phyloP scores from a whole-genome alignment of 2,329 filamentous ascomycete species.

The Trichocomaceae sp. region DNA sequence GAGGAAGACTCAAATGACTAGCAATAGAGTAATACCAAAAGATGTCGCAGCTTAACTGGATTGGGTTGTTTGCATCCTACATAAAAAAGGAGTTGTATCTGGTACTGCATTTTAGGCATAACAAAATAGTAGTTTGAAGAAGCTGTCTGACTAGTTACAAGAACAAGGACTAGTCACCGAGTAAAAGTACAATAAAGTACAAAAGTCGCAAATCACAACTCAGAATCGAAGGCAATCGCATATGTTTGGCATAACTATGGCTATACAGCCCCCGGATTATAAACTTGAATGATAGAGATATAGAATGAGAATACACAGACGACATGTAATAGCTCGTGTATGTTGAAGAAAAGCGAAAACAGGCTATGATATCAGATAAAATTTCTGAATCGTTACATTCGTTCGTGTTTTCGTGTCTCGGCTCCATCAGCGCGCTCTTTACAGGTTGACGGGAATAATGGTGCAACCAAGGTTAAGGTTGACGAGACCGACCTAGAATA shows the following conservation, averaged over 20 bases:
- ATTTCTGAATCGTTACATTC: constrained; percentile 8
- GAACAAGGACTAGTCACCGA: constrained; percentile 6
- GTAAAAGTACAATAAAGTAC: constrained; percentile 2
- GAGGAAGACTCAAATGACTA: no score
- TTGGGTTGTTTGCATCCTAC: no score
- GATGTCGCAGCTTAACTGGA: no score
- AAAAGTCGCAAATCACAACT: background rate
- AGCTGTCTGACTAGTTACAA: constrained; percentile 11
- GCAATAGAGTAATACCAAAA: no score
- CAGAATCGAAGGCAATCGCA: background rate
- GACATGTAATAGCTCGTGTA: background rate
- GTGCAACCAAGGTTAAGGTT: constrained; percentile 15
- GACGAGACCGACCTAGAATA: constrained; percentile 8
- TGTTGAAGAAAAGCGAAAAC: background rate
- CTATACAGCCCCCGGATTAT: constrained; percentile 10
- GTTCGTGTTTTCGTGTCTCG: background rate
- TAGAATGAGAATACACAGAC: constrained; percentile 1
- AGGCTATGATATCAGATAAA: background rate
- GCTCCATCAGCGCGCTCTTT: background rate
- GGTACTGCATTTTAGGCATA: no score
- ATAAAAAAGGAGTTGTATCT: no score
- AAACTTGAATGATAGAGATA: constrained; percentile 1
- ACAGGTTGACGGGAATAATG: constrained; percentile 13
- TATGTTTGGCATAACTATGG: constrained; percentile 6
- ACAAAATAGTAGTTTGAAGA: constrained; percentile 1